phyloP scores from a whole-genome alignment of 345 rosid species.

The Lepidium aucheri region DNA sequence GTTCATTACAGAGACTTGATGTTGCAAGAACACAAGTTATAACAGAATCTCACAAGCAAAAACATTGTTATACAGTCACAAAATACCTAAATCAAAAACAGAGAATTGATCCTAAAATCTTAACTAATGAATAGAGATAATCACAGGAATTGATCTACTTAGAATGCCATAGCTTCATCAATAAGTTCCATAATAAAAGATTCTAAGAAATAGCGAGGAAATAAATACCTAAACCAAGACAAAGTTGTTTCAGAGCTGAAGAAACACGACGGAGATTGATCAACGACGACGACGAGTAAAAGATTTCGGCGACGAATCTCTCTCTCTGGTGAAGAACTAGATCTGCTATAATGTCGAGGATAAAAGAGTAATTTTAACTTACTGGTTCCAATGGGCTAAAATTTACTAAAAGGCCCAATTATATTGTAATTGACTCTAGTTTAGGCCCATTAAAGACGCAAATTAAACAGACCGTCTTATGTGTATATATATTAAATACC shows the following conservation, averaged over 20 bases:
- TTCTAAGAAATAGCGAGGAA: background rate
- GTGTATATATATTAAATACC: background rate
- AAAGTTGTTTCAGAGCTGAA: background rate
- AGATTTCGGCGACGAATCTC: background rate
- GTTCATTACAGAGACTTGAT: background rate
- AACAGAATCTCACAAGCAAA: background rate
- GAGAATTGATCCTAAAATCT: too few relatives aligned
- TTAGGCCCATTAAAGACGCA: conserved; percentile 4
- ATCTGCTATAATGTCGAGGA: background rate
- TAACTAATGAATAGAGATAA: too few relatives aligned
- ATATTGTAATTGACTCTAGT: background rate
- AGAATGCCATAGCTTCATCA: background rate
- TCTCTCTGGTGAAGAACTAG: background rate
- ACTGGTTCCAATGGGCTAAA: background rate
- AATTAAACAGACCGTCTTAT: background rate
- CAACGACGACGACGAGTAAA: too few relatives aligned
- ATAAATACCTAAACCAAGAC: background rate
- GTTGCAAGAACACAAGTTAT: background rate
- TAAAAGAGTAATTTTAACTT: background rate
- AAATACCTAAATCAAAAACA: background rate
- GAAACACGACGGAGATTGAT: background rate
- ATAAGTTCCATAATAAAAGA: background rate
- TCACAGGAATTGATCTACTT: too few relatives aligned
- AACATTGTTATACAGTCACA: background rate
- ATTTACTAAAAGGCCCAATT: background rate